Percentiles rank a stretch among this genome's conserved stretches.
These are phyloP conservation scores for Capsicum baccatum DNA, from an alignment of 257 asterid genomes.

Conservation along the genomic window DNA sequence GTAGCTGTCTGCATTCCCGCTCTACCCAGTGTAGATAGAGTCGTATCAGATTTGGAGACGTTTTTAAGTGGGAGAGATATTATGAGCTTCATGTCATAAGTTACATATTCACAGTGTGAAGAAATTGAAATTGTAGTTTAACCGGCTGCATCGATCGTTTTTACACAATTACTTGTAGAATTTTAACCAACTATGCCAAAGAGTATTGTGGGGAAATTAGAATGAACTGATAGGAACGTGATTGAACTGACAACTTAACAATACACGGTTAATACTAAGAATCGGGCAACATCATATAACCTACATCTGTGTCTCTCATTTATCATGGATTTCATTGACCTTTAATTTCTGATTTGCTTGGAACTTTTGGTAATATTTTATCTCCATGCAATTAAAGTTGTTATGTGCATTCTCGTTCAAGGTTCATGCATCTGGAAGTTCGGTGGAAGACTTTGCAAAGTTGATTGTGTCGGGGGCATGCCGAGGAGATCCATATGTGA, in stretches of 20 bases:
- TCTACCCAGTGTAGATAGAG: background rate
- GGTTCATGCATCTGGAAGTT: constrained; percentile 66
- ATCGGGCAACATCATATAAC: background rate
- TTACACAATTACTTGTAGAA: background rate
- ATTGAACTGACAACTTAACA: background rate
- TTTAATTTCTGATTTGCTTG: background rate
- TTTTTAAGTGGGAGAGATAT: background rate
- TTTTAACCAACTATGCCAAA: background rate
- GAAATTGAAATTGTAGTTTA: background rate
- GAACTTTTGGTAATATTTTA: background rate
- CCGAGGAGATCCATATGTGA: constrained; percentile 86
- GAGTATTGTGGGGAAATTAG: background rate
- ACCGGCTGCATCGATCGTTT: background rate
- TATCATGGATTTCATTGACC: constrained; percentile 12
- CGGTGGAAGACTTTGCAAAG: constrained; percentile 86
- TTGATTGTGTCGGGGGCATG: constrained; percentile 83
- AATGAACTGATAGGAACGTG: background rate
- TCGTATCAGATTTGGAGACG: background rate
- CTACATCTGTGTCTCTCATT: background rate
- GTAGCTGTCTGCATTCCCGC: background rate
- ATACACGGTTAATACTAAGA: background rate
- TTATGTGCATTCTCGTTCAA: constrained; percentile 26
- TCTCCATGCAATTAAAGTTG: background rate
- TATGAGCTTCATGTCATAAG: background rate
- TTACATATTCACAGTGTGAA: background rate